Base-by-base conservation (phyloP, 352 stramenopile species). In the Detonula confervacea region DNA sequence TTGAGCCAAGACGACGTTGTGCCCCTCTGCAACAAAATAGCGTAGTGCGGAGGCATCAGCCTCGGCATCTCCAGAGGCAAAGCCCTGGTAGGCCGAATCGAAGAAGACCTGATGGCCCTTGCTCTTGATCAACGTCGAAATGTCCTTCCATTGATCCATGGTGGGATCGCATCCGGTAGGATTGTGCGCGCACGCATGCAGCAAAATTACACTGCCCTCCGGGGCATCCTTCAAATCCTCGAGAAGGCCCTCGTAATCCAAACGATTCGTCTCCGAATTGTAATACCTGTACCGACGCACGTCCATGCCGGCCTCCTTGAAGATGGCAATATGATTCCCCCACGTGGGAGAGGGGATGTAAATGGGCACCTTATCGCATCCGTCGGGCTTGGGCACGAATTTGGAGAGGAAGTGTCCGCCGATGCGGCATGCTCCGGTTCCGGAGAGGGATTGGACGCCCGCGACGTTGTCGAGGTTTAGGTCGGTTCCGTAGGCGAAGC, bases 101-200 rank as follows among this genome's bases (percentile, higher is more conserved):
- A 99, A 99, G 91, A 99, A 98, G 22, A 96, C 89, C 33, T 98
- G 86, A 86, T 98, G 96, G 57, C 96, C 91, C 88, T 98, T 98
- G 51, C 86, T 87, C 87, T 97, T 98, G 74, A 99, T 95, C 27
- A 97, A 74, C 14, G 96, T 81, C 9, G 96, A 95, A 56, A 99
- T 96, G 82, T 97, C 71, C 60, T 95, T 87, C 97, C 97, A 99
- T 91, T 99, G 96, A 44, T 98, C 93, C 37, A 95, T 84, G 24
- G 95, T 97, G 46, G 97, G 97, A 92, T 99, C 97, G 59, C 98
- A 97, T 57, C 93, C 97, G 30, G 97, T 99, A 30, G 97, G 97
- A 90, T 99, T 99, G 94, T 99, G 97, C 18, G 97, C 97, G 80
- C 97, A 99, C 22, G 96, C 97, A 92, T 99, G 97, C 46, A 99